phyloP scores from a whole-genome alignment of 176 grass and related monocot species.

The Triticum dicoccoides region DNA sequence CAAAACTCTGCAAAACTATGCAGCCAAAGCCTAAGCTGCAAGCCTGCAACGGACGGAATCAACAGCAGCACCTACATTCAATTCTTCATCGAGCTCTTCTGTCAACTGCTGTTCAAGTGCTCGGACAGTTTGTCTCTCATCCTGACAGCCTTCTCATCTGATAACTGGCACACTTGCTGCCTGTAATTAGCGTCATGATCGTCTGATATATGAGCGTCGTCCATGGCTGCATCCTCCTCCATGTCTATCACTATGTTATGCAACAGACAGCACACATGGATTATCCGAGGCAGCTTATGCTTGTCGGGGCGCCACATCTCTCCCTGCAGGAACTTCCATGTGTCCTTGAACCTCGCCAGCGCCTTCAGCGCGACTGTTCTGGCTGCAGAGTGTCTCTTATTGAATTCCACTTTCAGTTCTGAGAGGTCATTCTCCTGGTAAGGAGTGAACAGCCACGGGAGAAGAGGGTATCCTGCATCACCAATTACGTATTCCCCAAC shows the following conservation, averaged over 20 bases:
- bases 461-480: constrained; percentile 62
- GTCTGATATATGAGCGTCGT: background rate
- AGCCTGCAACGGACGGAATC: background rate
- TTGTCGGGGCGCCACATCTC: constrained; percentile 98
- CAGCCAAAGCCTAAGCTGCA: constrained; percentile 31
- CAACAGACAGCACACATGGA: constrained; percentile 81
- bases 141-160: constrained; percentile 53
- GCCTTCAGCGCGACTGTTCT: constrained; percentile 49
- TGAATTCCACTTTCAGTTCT: constrained; percentile 43
- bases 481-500: constrained; percentile 67
- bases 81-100: background rate
- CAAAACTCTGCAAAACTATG: constrained; percentile 35
- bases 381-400: constrained; percentile 42
- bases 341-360: constrained; percentile 73
- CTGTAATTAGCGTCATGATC: constrained; percentile 67
- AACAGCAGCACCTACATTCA: constrained; percentile 7
- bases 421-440: constrained; percentile 61
- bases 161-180: constrained; percentile 57
- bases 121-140: constrained; percentile 54
- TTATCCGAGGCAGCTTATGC: constrained; percentile 88
- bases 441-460: constrained; percentile 66
- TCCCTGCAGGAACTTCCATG: constrained; percentile 84
- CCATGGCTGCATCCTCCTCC: constrained; percentile 47
- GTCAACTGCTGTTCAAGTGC: constrained; percentile 40
- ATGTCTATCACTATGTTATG: constrained; percentile 81